phyloP scores from a whole-genome alignment of 352 stramenopile genomes.

The Phytophthora agathidicida region DNA sequence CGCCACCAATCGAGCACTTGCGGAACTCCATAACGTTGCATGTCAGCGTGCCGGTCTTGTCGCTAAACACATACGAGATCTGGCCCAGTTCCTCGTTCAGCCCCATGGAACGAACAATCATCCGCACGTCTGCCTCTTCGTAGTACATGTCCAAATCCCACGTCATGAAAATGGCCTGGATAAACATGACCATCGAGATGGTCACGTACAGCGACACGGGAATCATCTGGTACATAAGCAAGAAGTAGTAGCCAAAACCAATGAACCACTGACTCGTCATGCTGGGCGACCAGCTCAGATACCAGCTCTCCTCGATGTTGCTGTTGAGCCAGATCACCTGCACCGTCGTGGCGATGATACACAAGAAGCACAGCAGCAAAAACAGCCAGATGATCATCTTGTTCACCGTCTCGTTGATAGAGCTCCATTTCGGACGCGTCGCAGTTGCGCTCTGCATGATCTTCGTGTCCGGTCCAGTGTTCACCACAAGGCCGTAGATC shows the following conservation, averaged over 20 bases:
- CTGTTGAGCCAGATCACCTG: conserved; percentile 68
- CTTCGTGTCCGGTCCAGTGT: conserved; percentile 86
- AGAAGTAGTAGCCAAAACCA: conserved; percentile 92
- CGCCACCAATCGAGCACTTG: conserved; percentile 93
- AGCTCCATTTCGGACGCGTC: conserved; percentile 76
- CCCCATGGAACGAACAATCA: conserved; percentile 82
- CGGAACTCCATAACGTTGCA: conserved; percentile 97
- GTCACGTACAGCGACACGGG: conserved; percentile 98
- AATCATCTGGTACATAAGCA: conserved; percentile 97
- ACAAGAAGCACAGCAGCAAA: conserved; percentile 65
- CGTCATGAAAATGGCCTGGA: conserved; percentile 94
- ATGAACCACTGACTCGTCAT: conserved; percentile 74
- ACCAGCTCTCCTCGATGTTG: conserved; percentile 56
- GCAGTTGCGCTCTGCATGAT: conserved; percentile 83
- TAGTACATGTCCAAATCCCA: conserved; percentile 93
- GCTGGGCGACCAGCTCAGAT: conserved; percentile 52
- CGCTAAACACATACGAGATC: conserved; percentile 92
- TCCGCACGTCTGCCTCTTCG: conserved; percentile 87
- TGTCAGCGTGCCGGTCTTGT: conserved; percentile 95
- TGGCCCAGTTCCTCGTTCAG: conserved; percentile 93
- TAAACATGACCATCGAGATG: conserved; percentile 96
- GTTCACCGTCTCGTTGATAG: conserved; percentile 83
- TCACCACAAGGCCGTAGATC: conserved; percentile 89
- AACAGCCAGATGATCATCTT: conserved; percentile 84
- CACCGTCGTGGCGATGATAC: conserved; percentile 55